Conservation (phyloP, 2,329 filamentous ascomycete species). For the Fusarium solani-melongenae region DNA sequence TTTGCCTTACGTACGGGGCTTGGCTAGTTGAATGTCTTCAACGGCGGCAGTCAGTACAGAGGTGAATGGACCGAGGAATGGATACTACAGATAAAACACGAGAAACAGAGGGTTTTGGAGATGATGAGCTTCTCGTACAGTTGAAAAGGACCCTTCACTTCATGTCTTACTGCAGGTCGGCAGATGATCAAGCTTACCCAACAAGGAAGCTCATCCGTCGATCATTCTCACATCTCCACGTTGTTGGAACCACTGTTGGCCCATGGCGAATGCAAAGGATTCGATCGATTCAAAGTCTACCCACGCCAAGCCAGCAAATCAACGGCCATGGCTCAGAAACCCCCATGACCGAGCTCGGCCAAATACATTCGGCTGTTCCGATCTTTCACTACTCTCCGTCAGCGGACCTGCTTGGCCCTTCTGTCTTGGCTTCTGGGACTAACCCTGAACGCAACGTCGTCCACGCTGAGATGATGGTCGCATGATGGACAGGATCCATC, state of each 20-base stretch:
- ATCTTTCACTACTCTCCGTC: not conserved
- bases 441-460: not conserved
- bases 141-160: not conserved
- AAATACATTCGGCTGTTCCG: not conserved
- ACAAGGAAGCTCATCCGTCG: conserved; percentile 1
- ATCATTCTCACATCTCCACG: not conserved
- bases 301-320: not conserved
- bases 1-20: not conserved
- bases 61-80: not conserved
- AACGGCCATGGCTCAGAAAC: not conserved
- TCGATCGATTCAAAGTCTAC: not conserved
- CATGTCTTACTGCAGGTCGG: not conserved
- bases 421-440: not conserved
- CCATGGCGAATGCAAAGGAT: not conserved
- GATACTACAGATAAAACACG: not conserved
- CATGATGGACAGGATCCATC: conserved; percentile 4
- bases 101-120: not conserved
- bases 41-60: not conserved
- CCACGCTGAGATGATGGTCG: not conserved
- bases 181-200: not conserved
- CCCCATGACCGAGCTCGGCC: not conserved
- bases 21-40: not conserved
- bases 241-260: not conserved
- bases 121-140: not conserved
- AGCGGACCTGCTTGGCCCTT: not conserved